These are phyloP conservation scores for Raddia guianensis DNA, from an alignment of 176 grass and related monocot species.

Conservation along the genomic window DNA sequence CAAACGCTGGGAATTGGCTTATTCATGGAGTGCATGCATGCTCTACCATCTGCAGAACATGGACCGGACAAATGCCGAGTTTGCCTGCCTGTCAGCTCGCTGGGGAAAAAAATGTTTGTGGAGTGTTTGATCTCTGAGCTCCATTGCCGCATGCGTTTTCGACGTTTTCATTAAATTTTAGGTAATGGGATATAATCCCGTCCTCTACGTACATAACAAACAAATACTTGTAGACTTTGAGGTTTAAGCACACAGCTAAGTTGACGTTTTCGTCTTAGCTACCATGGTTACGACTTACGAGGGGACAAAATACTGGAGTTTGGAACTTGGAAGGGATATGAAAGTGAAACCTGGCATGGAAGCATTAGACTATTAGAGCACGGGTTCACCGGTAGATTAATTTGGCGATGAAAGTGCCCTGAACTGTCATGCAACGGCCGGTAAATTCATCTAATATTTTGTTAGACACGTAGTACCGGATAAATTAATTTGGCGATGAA, in stretches of 20 bases:
- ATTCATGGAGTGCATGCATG: conserved; percentile 8
- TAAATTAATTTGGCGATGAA: not conserved
- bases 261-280: no score
- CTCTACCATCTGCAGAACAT: not conserved
- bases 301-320: no score
- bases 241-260: no score
- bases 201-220: no score
- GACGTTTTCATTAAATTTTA: no score
- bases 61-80: conserved; percentile 22
- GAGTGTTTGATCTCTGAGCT: not conserved
- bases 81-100: not conserved
- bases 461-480: not conserved
- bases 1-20: not conserved
- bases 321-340: no score
- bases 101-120: not conserved
- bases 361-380: no score
- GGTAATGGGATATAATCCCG: no score
- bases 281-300: no score
- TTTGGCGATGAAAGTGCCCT: not conserved
- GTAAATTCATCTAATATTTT: not conserved
- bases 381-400: not conserved
- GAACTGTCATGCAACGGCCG: not conserved
- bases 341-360: no score
- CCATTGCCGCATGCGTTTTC: not conserved
- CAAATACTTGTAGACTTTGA: no score